A percentile compares a stretch with the other conserved stretches of the same genome.
phyloP scores from a whole-genome alignment of 1,284 basidiomycete genomes.

The Macrocystidia cucumis region DNA sequence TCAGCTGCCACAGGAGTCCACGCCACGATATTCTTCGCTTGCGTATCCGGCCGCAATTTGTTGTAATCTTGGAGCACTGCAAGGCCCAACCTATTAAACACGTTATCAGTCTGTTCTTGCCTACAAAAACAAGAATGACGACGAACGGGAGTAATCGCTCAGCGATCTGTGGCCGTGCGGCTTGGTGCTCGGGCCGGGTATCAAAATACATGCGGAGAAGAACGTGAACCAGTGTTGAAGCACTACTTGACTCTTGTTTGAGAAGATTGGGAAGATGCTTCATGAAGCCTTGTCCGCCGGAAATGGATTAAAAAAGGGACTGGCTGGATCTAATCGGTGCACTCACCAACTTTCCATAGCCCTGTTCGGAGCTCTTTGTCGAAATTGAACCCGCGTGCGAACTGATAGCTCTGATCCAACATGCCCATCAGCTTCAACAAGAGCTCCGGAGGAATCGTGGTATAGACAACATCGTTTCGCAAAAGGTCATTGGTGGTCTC shows the following conservation, averaged over 20 bases:
- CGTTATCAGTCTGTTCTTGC: slow-evolving; percentile 6
- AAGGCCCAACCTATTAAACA: slow-evolving; percentile 69
- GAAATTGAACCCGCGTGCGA: slow-evolving; percentile 96
- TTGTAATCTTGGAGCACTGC: slow-evolving; percentile 91
- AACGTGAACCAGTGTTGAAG: slow-evolving; percentile 91
- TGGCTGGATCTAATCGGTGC: not conserved
- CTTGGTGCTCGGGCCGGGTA: slow-evolving; percentile 77
- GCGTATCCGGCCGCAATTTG: slow-evolving; percentile 84
- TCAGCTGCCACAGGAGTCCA: slow-evolving; percentile 98
- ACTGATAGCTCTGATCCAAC: slow-evolving; percentile 95
- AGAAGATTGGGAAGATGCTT: slow-evolving; percentile 97
- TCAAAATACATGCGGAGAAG: slow-evolving; percentile 94
- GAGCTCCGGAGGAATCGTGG: slow-evolving; percentile 90
- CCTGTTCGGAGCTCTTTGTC: slow-evolving; percentile 96
- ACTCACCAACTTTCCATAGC: slow-evolving; percentile 98
- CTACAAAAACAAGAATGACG: slow-evolving; percentile 1
- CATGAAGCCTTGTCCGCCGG: slow-evolving; percentile 79
- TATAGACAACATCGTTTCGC: slow-evolving; percentile 89
- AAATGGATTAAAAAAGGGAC: not conserved
- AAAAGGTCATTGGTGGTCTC: slow-evolving; percentile 97
- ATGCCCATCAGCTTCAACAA: slow-evolving; percentile 90
- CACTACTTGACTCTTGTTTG: slow-evolving; percentile 97
- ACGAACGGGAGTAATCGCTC: slow-evolving; percentile 88
- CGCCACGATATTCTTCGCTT: slow-evolving; percentile 92
- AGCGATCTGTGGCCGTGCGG: slow-evolving; percentile 76